Evolutionary conservation across 805 yeast species (phyloP).

Genomic region (Ogataea corticis): DNA sequence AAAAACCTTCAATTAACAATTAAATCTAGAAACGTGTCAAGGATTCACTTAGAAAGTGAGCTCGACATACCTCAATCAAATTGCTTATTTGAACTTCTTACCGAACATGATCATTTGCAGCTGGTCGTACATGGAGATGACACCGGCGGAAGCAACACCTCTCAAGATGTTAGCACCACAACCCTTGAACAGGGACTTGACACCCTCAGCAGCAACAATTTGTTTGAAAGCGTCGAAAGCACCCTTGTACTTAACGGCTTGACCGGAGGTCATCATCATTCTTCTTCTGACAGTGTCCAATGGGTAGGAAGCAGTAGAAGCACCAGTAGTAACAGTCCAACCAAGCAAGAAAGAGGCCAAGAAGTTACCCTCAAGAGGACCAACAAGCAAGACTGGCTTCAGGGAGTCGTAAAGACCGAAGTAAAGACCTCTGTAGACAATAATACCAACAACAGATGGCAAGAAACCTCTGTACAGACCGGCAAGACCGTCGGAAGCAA

Average conservation of each 20-base stretch:
- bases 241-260: conserved; percentile 94
- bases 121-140: conserved; percentile 96
- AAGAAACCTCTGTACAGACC: conserved; percentile 99
- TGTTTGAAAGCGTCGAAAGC: conserved; percentile 90
- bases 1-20: conserved; percentile 9
- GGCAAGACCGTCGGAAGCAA: conserved; percentile 94
- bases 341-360: conserved; percentile 94
- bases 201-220: conserved; percentile 96
- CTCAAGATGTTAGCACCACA: conserved; percentile 99
- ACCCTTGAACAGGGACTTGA: conserved; percentile 92
- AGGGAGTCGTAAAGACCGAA: conserved; percentile 96
- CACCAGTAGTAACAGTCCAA: conserved; percentile 98
- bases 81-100: conserved; percentile 78
- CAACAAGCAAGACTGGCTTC: conserved; percentile 92
- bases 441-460: conserved; percentile 95
- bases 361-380: conserved; percentile 93
- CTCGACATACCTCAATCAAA: conserved; percentile 13
- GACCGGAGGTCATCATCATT: conserved; percentile 99
- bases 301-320: conserved; percentile 98
- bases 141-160: conserved; percentile 99
- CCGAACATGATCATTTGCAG: conserved; percentile 93
- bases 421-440: conserved; percentile 99
- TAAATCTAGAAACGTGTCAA: conserved; percentile 6
- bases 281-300: conserved; percentile 99
- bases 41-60: too few relatives aligned